Conservation (phyloP, 2,329 filamentous ascomycete genomes). For the Epichloe gansuensis region DNA sequence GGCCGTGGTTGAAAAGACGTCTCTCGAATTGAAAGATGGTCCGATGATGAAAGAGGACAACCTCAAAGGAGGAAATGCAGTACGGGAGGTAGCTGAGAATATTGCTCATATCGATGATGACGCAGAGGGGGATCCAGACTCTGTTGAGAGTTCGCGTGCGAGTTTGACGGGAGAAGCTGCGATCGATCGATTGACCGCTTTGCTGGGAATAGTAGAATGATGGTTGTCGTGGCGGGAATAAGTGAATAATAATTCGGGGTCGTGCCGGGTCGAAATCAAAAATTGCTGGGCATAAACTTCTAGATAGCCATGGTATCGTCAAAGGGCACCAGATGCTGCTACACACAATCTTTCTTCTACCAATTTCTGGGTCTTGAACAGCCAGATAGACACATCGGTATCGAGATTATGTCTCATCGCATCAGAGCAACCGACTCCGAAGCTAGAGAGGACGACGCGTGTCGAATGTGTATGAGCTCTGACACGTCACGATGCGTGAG, state of each 20-base stretch:
- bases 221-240: neutral
- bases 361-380: too few relatives aligned
- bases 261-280: neutral
- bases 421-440: too few relatives aligned
- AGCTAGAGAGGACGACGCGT: too few relatives aligned
- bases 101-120: neutral
- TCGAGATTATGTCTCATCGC: too few relatives aligned
- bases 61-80: neutral
- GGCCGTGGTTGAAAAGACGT: neutral
- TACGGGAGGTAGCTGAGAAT: neutral
- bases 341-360: too few relatives aligned
- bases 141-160: neutral
- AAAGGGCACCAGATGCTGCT: too few relatives aligned
- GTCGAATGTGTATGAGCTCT: too few relatives aligned
- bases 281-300: too few relatives aligned
- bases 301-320: too few relatives aligned
- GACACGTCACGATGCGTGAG: too few relatives aligned
- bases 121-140: neutral
- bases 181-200: slow-evolving; percentile 1
- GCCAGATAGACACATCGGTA: too few relatives aligned
- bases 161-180: neutral
- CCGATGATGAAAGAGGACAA: neutral
- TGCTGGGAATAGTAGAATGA: slow-evolving; percentile 1
- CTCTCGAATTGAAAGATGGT: neutral
- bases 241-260: neutral